These are phyloP conservation scores for Boletus reticulatus DNA, from an alignment of 768 basidiomycete genomes.

Conservation along the genomic window DNA sequence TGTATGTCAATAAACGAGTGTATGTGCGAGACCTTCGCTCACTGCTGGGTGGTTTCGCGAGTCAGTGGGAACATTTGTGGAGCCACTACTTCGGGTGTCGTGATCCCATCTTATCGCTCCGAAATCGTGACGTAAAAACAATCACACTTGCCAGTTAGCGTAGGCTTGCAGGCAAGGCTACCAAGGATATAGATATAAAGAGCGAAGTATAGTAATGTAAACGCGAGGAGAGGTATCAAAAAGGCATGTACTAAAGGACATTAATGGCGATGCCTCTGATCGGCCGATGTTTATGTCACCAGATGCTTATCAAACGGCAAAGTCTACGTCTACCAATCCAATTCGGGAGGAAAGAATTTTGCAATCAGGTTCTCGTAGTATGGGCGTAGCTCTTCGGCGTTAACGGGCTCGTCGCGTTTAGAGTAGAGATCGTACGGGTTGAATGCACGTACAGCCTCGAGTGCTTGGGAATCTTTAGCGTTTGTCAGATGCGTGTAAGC, in stretches of 20 bases:
- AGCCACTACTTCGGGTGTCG: background rate
- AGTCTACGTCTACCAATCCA: conserved; percentile 69
- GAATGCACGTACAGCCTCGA: conserved; percentile 80
- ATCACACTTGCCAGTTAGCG: background rate
- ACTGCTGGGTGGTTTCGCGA: background rate
- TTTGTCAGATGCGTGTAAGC: conserved; percentile 81
- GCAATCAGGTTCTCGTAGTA: conserved; percentile 83
- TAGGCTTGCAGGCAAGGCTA: conserved; percentile 3
- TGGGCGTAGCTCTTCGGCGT: conserved; percentile 62
- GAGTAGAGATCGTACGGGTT: conserved; percentile 95
- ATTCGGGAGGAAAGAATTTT: conserved; percentile 79
- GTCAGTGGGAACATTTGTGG: conserved; percentile 15
- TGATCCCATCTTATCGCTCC: conserved; percentile 20
- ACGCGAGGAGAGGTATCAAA: background rate
- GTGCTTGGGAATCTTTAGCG: conserved; percentile 60
- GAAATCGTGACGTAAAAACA: background rate
- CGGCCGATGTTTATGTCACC: conserved; percentile 1
- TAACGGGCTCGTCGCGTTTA: conserved; percentile 73
- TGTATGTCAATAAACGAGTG: background rate
- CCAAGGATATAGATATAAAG: conserved; percentile 1
- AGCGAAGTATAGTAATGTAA: background rate
- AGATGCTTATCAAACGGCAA: background rate
- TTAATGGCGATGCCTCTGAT: conserved; percentile 3
- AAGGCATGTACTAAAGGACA: background rate
- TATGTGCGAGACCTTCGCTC: background rate